Percentiles rank a stretch among this genome's conserved stretches.
phyloP scores from a whole-genome alignment of 1,284 basidiomycete genomes.

The Cryptococcus hybrid region DNA sequence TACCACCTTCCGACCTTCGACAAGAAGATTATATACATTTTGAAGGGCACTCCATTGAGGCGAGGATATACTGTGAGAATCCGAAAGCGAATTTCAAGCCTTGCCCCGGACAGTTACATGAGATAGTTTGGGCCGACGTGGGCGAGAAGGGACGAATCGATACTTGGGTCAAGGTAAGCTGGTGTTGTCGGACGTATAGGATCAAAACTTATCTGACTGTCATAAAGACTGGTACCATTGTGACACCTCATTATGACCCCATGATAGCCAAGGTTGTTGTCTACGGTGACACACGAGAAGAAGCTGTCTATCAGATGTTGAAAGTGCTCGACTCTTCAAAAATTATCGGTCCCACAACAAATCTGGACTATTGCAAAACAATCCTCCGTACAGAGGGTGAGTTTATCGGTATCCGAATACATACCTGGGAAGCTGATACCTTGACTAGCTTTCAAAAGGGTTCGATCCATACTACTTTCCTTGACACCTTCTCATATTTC shows the following conservation, averaged over 20 bases:
- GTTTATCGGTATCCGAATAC: too few relatives aligned
- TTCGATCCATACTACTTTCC: not conserved
- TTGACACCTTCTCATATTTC: conserved; percentile 37
- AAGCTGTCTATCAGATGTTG: conserved; percentile 19
- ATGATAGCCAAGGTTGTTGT: conserved; percentile 48
- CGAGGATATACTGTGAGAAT: conserved; percentile 64
- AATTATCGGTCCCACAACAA: conserved; percentile 59
- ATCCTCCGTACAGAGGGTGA: conserved; percentile 48
- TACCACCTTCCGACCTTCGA: conserved; percentile 47
- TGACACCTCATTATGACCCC: conserved; percentile 60
- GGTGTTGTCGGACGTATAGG: not conserved
- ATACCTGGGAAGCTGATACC: not conserved
- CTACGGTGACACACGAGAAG: conserved; percentile 19
- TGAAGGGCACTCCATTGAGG: conserved; percentile 58
- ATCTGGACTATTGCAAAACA: conserved; percentile 56
- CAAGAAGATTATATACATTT: conserved; percentile 22
- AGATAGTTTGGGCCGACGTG: conserved; percentile 52
- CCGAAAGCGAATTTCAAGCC: conserved; percentile 61
- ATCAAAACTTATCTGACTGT: not conserved
- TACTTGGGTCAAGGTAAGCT: conserved; percentile 26
- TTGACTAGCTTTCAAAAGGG: not conserved
- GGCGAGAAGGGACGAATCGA: conserved; percentile 31
- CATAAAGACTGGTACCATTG: conserved; percentile 45
- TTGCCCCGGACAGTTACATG: conserved; percentile 61
- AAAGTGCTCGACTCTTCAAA: conserved; percentile 48